Evolutionary conservation across 306 rosid genomes (phyloP).

Genomic region (Nissolia schottii): DNA sequence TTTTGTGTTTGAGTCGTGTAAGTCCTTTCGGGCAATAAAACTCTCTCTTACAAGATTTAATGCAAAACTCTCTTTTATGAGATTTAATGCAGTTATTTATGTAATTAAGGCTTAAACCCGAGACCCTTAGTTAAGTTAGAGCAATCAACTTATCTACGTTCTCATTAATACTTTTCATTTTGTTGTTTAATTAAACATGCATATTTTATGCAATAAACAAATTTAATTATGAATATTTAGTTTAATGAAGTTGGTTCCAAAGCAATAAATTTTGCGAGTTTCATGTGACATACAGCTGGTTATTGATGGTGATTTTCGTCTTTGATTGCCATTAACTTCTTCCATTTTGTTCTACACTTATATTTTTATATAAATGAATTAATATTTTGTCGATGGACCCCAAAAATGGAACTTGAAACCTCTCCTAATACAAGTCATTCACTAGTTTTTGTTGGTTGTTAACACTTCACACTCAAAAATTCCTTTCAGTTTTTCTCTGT

Average conservation of each 20-base stretch:
- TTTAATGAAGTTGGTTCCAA: background rate
- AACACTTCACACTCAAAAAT: background rate
- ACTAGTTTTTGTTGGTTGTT: background rate
- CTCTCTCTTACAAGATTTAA: too few species aligned
- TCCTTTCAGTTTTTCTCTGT: background rate
- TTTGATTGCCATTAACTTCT: background rate
- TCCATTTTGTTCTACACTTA: background rate
- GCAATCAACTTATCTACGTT: too few species aligned
- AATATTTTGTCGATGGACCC: background rate
- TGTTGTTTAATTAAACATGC: background rate
- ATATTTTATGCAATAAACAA: background rate
- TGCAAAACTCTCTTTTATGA: too few species aligned
- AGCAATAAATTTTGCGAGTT: background rate
- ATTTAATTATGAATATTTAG: too few species aligned
- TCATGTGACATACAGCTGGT: slow-evolving; percentile 9
- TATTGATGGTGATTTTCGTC: background rate
- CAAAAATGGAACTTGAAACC: background rate
- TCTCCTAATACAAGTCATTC: background rate
- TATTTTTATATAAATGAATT: background rate
- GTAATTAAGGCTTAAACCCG: too few species aligned
- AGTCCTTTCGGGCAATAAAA: too few species aligned
- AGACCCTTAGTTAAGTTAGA: too few species aligned
- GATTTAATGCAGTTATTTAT: too few species aligned
- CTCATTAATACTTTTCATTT: too few species aligned
- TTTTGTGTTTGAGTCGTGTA: too few species aligned